Evolutionary conservation across 1,284 basidiomycete genomes (phyloP), one percentile per base, ranked within the genome.

Genomic region (Cryptococcus floricola): DNA sequence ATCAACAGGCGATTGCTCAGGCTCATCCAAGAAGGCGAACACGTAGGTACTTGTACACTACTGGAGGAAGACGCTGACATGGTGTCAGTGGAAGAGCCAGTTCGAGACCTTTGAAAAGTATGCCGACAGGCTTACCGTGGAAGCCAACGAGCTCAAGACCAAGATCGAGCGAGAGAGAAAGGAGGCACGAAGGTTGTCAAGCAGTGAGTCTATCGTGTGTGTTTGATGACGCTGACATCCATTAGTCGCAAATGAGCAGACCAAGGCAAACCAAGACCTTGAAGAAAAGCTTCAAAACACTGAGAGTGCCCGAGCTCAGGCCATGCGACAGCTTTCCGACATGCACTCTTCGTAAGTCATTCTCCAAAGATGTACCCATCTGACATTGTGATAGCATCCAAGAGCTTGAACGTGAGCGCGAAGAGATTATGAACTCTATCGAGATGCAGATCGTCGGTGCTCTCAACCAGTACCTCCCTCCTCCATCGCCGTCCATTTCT

Each of bases 41-140:
- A 76, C 59, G 71, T 73, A 38, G 59, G 68, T 59, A 16, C 14
- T 28, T 8, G 14, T 14, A 19, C 8, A n/a, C 6, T 12, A 31
- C 23, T 23, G 3, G 12, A 10, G 18, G 19, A n/a, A 12, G 2
- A 27, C 19, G 47, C 46, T 60, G 49, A 62, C 56, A 5, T 10
- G 23, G 19, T n/a, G 19, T 39, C 31, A 76, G 69, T 80, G 78
- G 78, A 75, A 74, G 57, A 67, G 69, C 56, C 77, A 78, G 50
- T 79, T 80, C 54, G 74, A 78, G 59, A 70, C 73, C 60, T 80
- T 80, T 57, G 78, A 80, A 57, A 72, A 70, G 59, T 77, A 79
- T 38, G 78, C 79, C 39, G 77, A 78, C 50, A 64, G 71, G 18
- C 70, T 80, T 12, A 75, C 77, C 3, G 59, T 63, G 23, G 77